Evolutionary conservation across 176 grass and related monocot genomes (phyloP).

Genomic region (Musa schizocarpa): DNA sequence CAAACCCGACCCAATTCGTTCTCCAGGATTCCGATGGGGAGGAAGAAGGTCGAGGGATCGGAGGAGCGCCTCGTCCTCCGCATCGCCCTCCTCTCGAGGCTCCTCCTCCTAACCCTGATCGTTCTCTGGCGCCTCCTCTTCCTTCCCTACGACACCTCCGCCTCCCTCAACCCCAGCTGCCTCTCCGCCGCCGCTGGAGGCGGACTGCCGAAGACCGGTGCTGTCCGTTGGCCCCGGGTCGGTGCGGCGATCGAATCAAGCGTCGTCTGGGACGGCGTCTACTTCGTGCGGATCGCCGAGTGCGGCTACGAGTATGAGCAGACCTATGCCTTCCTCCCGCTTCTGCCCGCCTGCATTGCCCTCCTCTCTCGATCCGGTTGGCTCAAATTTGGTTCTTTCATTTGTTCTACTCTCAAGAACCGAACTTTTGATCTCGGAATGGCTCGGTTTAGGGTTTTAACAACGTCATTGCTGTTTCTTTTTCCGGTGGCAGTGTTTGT

Average conservation of each 20-base stretch:
- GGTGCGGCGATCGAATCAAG: conserved; percentile 42
- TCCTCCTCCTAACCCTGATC: conserved; percentile 48
- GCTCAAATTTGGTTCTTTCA: conserved; percentile 17
- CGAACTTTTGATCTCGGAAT: neutral
- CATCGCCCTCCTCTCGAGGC: conserved; percentile 42
- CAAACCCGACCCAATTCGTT: too few relatives aligned
- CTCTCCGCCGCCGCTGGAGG: conserved; percentile 22
- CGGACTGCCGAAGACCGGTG: neutral
- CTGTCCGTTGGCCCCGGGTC: conserved; percentile 22
- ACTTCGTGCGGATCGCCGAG: conserved; percentile 67
- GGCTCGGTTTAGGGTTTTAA: neutral
- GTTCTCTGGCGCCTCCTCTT: conserved; percentile 54
- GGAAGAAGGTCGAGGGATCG: conserved; percentile 1
- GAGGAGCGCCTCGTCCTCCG: conserved; percentile 25
- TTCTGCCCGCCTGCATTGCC: conserved; percentile 53
- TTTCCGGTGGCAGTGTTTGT: conserved; percentile 39
- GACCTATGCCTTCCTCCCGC: conserved; percentile 71
- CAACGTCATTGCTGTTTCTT: neutral
- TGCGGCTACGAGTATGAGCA: conserved; percentile 99
- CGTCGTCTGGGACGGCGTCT: conserved; percentile 82
- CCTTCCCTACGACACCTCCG: conserved; percentile 79
- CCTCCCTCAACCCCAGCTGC: conserved; percentile 56
- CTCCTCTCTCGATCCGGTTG: conserved; percentile 62
- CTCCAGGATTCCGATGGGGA: neutral
- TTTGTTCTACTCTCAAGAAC: neutral